Conservation (phyloP, 192 early-diverging fungal genomes). For the Coemansia sp. region DNA sequence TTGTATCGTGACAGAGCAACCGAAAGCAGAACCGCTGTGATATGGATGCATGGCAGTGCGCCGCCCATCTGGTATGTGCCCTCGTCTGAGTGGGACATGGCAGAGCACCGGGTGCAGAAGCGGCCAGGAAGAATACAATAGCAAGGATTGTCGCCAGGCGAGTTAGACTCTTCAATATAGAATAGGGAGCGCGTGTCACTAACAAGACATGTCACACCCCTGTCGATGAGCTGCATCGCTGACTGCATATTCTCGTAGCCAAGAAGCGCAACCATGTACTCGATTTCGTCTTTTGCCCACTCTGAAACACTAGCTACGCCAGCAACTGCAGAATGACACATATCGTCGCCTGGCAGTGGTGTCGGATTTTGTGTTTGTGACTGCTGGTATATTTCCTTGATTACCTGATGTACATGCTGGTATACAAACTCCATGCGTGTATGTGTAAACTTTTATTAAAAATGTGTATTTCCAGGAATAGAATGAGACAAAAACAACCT, state of each 20-base stretch:
- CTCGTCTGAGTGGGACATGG: not conserved
- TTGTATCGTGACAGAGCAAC: conserved; percentile 34
- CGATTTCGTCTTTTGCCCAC: not conserved
- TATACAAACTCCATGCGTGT: conserved; percentile 37
- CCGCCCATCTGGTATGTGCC: conserved; percentile 5
- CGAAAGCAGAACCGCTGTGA: conserved; percentile 36
- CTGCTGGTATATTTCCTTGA: conserved; percentile 23
- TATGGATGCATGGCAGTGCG: conserved; percentile 33
- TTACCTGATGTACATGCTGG: conserved; percentile 34
- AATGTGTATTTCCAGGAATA: not conserved
- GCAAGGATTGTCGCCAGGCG: conserved; percentile 16
- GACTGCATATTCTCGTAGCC: conserved; percentile 27
- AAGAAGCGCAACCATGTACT: conserved; percentile 36
- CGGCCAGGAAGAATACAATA: conserved; percentile 48
- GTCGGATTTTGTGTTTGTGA: not conserved
- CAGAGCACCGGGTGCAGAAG: conserved; percentile 34
- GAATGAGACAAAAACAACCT: not conserved
- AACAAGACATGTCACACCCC: conserved; percentile 38
- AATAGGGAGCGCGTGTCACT: conserved; percentile 35
- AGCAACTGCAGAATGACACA: not conserved
- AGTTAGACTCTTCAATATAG: conserved; percentile 10
- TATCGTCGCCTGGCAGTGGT: not conserved
- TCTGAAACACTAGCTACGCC: not conserved
- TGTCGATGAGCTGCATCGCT: conserved; percentile 38
- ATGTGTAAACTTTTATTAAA: not conserved